Evolutionary conservation across 257 asterid species (phyloP), one percentile per base, ranked within the genome.

Genomic region (Gynochthodes officinalis): DNA sequence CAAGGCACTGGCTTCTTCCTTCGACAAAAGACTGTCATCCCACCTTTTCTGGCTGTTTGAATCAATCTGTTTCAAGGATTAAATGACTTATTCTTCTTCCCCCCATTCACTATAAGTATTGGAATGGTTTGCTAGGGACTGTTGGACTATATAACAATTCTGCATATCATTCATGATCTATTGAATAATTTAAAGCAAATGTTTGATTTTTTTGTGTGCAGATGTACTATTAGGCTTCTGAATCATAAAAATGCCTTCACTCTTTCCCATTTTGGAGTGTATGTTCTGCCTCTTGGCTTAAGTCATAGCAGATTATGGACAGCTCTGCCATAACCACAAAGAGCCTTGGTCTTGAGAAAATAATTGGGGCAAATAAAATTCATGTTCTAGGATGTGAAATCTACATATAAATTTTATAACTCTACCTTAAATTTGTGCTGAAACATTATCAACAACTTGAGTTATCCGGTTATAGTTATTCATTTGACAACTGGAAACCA

Each of bases 1-100:
- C 65, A 80, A 67, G 61, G 87, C 83, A 73, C 84, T 85, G 61
- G 84, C 78, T 74, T 90, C 92, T 64, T 84, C 89, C 79, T 78
- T 89, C 35, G 96, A 79, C 77, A 90, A 74, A 71, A 81, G 73
- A 57, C 93, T 84, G 79, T 88, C 88, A 44, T 93, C 96, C 97
- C 98, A 93, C 82, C 83, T 85, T 69, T 82, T 88, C 82, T 93
- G 89, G 88, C 92, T 86, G 83, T 85, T 89, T 42, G 80, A 66
- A 79, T 89, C 96, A 43, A 85, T 86, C 97, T 93, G 89, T 73
- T 43, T 46, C 64, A 39, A 68, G 10, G 10, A 40, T 40, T 33
- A 30, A 44, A 10, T 5, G n/a, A n/a, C n/a, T n/a, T n/a, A n/a
- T n/a, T n/a, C n/a, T n/a, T n/a, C n/a, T n/a, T n/a, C n/a, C n/a